Evolutionary conservation across 2,329 filamentous ascomycete species (phyloP).

Genomic region (Colletotrichum paranaense): DNA sequence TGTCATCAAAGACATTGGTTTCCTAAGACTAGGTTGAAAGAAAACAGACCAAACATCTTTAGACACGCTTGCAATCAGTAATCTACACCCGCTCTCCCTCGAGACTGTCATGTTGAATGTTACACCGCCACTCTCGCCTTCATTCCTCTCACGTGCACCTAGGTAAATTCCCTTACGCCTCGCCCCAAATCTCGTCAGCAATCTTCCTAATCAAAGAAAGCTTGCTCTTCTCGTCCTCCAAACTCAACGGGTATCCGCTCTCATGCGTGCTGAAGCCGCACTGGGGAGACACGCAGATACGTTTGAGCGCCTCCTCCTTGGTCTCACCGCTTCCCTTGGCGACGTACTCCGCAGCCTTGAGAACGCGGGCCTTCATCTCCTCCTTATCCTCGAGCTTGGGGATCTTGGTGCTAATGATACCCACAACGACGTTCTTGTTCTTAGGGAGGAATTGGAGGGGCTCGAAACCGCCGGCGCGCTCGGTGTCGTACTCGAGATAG

Average conservation of each 20-base stretch:
- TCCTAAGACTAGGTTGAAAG: background rate
- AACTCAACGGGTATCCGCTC: conserved; percentile 75
- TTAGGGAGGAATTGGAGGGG: conserved; percentile 70
- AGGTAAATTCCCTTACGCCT: conserved; percentile 36
- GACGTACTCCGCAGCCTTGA: conserved; percentile 74
- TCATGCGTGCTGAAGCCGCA: conserved; percentile 82
- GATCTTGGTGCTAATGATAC: conserved; percentile 73
- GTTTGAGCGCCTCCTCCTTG: conserved; percentile 74
- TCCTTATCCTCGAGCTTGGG: conserved; percentile 72
- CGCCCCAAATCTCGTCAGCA: conserved; percentile 77
- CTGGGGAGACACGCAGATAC: conserved; percentile 76
- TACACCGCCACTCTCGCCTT: background rate
- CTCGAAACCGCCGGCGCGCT: conserved; percentile 73
- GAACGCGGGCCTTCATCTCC: conserved; percentile 69
- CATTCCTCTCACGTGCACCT: too few relatives aligned
- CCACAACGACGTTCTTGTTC: conserved; percentile 72
- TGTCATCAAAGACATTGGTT: background rate
- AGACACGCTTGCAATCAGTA: background rate
- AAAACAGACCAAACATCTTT: background rate
- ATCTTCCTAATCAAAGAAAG: conserved; percentile 76
- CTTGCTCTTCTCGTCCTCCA: conserved; percentile 80
- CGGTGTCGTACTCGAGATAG: conserved; percentile 77
- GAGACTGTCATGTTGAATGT: background rate
- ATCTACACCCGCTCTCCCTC: background rate
- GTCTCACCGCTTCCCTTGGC: conserved; percentile 74